Evolutionary conservation across 1,139 yeast genomes (phyloP), one percentile per base, ranked within the genome.

Genomic region (Spathaspora sp.): DNA sequence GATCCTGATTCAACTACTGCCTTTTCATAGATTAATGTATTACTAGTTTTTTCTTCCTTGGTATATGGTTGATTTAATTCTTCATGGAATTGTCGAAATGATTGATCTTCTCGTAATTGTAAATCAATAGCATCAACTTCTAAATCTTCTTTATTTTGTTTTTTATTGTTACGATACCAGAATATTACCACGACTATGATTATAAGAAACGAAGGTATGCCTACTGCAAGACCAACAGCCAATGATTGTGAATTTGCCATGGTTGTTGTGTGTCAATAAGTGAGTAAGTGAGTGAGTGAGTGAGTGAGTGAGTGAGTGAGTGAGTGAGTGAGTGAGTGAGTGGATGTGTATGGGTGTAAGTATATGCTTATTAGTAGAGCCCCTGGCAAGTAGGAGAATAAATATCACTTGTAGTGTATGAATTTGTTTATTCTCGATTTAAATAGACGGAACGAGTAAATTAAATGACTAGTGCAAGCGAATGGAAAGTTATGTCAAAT

Each of bases 211-310:
- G 72, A 59, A 2, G 78, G 78, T 31, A 72, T 55, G 7, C 79
- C 78, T 29, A 74, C 70, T 15, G 77, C 74, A 42, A 74, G 59
- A 3, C 78, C 78, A 15, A 74, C 77, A 10, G 78, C 61, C 44
- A 64, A 52, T 11, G 60, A 55, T 47, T 62, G 54, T 11, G 58
- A 49, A 44, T 55, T 51, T 16, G 50, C 60, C 68, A 64, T 64
- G 31, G 5, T n/a, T n/a, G n/a, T n/a, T n/a, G n/a, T n/a, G n/a
- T n/a, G n/a, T n/a, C n/a, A n/a, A n/a, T n/a, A n/a, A n/a, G n/a
- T n/a, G n/a, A n/a, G n/a, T n/a, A n/a, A n/a, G n/a, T n/a, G 11
- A 36, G n/a, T 31, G 18, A 11, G 16, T 15, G 18, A 13, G 8
- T 15, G 36, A 4, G 36, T 31, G 18, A 13, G 36, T 7, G 36